Conservation (phyloP, 306 rosid genomes). For the Styphnolobium japonicum region DNA sequence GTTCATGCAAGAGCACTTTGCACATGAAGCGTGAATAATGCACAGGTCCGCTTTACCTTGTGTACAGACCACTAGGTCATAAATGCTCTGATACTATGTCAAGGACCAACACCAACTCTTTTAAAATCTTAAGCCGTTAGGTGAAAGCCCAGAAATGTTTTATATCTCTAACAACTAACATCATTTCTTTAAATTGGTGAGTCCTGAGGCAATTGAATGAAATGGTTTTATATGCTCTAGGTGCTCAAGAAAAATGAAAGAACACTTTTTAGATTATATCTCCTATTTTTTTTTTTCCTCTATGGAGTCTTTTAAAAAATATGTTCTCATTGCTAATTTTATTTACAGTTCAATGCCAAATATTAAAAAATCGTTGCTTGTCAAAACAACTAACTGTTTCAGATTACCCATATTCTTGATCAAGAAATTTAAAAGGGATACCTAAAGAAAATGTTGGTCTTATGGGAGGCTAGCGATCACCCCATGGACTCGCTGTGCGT, state of each 20-base stretch:
- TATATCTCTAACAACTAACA: no score
- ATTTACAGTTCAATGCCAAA: neutral
- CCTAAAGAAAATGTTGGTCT: no score
- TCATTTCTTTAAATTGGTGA: neutral
- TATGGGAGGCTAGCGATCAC: no score
- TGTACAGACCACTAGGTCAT: no score
- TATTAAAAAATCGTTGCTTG: neutral
- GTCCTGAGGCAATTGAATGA: neutral
- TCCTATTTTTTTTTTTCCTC: neutral
- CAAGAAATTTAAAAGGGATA: constrained; percentile 18
- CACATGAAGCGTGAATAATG: no score
- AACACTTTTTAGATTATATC: neutral
- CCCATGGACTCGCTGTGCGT: no score
- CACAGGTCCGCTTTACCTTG: no score
- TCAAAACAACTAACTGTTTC: constrained; percentile 3
- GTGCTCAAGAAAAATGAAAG: neutral
- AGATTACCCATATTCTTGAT: neutral
- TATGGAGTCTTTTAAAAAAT: neutral
- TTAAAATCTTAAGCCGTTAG: no score
- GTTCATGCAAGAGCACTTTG: no score
- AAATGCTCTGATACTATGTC: no score
- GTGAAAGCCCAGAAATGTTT: no score
- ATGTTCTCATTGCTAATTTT: neutral
- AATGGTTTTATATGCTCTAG: neutral
- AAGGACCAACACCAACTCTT: no score